Percentiles rank a stretch among this genome's conserved stretches.
Evolutionary conservation across 371 early-diverging fungal genomes (phyloP).

Genomic region (Mucor piriformis): DNA sequence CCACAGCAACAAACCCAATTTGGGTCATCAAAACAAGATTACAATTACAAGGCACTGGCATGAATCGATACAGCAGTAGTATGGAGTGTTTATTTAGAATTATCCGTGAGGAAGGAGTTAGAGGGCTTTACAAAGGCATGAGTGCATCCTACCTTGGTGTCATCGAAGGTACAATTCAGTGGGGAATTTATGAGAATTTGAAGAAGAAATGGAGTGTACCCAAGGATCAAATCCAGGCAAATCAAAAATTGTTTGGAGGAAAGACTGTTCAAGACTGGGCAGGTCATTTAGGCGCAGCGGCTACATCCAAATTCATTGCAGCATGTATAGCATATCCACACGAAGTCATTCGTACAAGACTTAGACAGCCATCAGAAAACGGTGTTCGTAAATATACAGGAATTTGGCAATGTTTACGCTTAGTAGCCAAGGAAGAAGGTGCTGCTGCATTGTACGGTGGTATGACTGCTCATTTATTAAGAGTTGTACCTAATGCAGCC

Average conservation of each 20-base stretch:
- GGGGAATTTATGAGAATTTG: conserved; percentile 92
- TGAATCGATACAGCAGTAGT: conserved; percentile 69
- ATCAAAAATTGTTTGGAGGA: conserved; percentile 30
- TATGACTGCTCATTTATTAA: conserved; percentile 90
- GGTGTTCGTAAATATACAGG: conserved; percentile 77
- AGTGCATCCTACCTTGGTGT: conserved; percentile 89
- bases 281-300: conserved; percentile 85
- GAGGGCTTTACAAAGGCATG: conserved; percentile 88
- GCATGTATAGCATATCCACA: conserved; percentile 88
- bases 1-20: conserved; percentile 90
- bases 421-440: conserved; percentile 87
- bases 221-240: conserved; percentile 3
- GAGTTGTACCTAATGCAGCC: conserved; percentile 96
- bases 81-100: conserved; percentile 75
- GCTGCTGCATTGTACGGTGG: conserved; percentile 90
- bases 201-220: conserved; percentile 54
- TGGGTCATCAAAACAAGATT: conserved; percentile 97
- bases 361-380: conserved; percentile 79
- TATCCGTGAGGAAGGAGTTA: conserved; percentile 79
- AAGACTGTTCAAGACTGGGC: conserved; percentile 60
- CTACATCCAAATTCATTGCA: conserved; percentile 86
- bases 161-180: conserved; percentile 90
- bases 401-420: conserved; percentile 67
- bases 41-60: conserved; percentile 74
- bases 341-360: conserved; percentile 79